phyloP scores from a whole-genome alignment of 305 asterid genomes.

The Ilex paraguariensis region DNA sequence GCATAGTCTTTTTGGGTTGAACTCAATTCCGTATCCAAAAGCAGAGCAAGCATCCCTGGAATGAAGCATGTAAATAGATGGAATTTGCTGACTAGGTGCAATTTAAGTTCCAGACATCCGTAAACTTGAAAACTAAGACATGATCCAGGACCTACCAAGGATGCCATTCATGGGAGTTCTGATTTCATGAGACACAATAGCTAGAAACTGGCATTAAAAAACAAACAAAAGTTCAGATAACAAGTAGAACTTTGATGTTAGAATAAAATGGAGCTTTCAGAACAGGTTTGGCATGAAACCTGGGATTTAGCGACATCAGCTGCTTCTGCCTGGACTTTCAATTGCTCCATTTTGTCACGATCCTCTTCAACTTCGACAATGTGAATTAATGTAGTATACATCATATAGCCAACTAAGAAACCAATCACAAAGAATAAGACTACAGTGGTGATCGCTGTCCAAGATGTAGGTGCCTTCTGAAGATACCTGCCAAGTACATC shows the following conservation, averaged over 20 bases:
- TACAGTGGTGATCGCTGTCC: conserved; percentile 56
- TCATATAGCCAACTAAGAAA: conserved; percentile 57
- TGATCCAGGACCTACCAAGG: conserved; percentile 45
- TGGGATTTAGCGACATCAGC: conserved; percentile 97
- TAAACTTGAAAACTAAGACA: conserved; percentile 1
- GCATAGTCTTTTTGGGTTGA: conserved; percentile 90
- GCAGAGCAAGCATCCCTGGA: conserved; percentile 86
- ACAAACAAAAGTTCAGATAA: conserved; percentile 11
- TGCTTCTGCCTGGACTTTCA: conserved; percentile 83
- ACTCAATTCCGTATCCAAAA: conserved; percentile 72
- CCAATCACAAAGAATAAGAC: conserved; percentile 50
- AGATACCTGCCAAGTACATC: conserved; percentile 52
- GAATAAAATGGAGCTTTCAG: conserved; percentile 1
- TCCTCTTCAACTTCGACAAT: conserved; percentile 80
- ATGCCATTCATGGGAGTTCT: conserved; percentile 98
- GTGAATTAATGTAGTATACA: conserved; percentile 60
- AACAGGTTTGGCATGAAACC: conserved; percentile 33
- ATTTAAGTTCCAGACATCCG: neutral
- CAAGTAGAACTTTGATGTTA: conserved; percentile 10
- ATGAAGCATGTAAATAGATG: conserved; percentile 1
- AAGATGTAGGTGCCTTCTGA: conserved; percentile 62
- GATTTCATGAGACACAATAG: conserved; percentile 96
- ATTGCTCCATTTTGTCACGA: conserved; percentile 63
- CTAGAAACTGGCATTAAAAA: conserved; percentile 60
- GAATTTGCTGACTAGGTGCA: neutral